A percentile compares a stretch with the other conserved stretches of the same genome.
Conservation (phyloP, 2,329 filamentous ascomycete genomes). For the Fusarium hainanense region DNA sequence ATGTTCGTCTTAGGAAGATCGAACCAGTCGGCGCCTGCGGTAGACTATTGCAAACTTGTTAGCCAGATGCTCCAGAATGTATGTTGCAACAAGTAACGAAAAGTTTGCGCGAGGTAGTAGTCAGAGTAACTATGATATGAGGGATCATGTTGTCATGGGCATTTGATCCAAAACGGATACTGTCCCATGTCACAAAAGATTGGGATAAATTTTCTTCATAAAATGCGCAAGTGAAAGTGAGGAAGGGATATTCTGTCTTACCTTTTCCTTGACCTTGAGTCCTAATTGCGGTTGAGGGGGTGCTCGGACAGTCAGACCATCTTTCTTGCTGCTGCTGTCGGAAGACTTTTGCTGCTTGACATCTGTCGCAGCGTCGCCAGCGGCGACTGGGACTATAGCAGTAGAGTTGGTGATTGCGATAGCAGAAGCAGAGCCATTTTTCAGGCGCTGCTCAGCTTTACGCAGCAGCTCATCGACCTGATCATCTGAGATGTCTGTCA, state of each 20-base stretch:
- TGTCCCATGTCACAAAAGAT: constrained; percentile 53
- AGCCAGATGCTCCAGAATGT: constrained; percentile 13
- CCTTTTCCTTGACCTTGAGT: constrained; percentile 45
- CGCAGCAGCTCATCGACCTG: constrained; percentile 50
- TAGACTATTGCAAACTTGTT: constrained; percentile 53
- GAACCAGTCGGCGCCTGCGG: constrained; percentile 87
- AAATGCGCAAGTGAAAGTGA: constrained; percentile 31
- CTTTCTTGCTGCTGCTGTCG: constrained; percentile 39
- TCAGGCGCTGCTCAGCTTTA: constrained; percentile 50
- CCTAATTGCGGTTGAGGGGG: constrained; percentile 38
- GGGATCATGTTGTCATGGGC: constrained; percentile 70
- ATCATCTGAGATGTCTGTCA: constrained; percentile 47
- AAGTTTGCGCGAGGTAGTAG: constrained; percentile 32
- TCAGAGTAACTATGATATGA: constrained; percentile 81
- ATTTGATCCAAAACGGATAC: constrained; percentile 56
- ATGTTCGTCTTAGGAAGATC: constrained; percentile 85
- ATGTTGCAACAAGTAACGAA: background rate
- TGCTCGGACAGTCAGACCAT: constrained; percentile 44
- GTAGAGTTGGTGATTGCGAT: constrained; percentile 21
- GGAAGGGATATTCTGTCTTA: constrained; percentile 27
- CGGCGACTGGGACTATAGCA: constrained; percentile 26
- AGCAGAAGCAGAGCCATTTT: constrained; percentile 37
- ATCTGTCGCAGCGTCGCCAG: constrained; percentile 26
- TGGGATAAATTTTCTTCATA: constrained; percentile 56
- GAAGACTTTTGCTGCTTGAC: constrained; percentile 35